A percentile compares a stretch with the other conserved stretches of the same genome.
phyloP scores from a whole-genome alignment of 129 eudicot genomes.

The Kitagawia praeruptora region DNA sequence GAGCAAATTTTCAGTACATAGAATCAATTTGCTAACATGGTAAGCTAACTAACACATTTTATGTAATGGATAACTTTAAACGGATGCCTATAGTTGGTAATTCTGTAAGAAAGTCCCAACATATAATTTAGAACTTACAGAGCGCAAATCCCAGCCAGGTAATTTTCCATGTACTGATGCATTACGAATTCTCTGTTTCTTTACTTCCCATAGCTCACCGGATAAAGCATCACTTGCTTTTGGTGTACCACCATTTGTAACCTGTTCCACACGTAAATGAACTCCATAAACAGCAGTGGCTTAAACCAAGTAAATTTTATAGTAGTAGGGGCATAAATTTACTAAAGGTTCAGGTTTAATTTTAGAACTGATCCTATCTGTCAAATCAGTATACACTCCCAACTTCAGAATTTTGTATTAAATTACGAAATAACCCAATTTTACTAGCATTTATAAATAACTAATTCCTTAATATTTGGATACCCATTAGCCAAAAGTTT shows the following conservation, averaged over 20 bases:
- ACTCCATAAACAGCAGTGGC: conserved; percentile 5
- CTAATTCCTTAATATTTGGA: too few species aligned
- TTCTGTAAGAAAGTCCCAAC: not conserved
- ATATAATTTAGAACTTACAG: conserved; percentile 55
- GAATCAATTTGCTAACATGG: not conserved
- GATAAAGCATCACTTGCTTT: conserved; percentile 85
- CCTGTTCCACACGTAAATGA: conserved; percentile 33
- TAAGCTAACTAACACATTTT: not conserved
- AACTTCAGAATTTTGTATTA: not conserved
- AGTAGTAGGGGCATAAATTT: not conserved
- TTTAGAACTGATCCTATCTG: not conserved
- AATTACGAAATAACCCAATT: not conserved
- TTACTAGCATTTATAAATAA: not conserved
- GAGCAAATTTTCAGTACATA: not conserved
- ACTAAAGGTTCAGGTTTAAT: not conserved
- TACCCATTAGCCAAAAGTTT: not conserved
- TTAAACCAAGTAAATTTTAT: not conserved
- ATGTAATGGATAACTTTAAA: not conserved
- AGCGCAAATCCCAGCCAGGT: conserved; percentile 97
- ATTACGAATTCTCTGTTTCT: conserved; percentile 80
- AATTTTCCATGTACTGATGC: conserved; percentile 76
- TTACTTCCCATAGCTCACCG: conserved; percentile 96
- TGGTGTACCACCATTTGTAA: conserved; percentile 67
- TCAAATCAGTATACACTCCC: not conserved
- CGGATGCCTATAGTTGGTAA: not conserved